Percentiles rank a stretch among this genome's conserved stretches.
These are phyloP conservation scores for Aspergillus pseudonomiae DNA, from an alignment of 2,329 filamentous ascomycete species.

Conservation along the genomic window DNA sequence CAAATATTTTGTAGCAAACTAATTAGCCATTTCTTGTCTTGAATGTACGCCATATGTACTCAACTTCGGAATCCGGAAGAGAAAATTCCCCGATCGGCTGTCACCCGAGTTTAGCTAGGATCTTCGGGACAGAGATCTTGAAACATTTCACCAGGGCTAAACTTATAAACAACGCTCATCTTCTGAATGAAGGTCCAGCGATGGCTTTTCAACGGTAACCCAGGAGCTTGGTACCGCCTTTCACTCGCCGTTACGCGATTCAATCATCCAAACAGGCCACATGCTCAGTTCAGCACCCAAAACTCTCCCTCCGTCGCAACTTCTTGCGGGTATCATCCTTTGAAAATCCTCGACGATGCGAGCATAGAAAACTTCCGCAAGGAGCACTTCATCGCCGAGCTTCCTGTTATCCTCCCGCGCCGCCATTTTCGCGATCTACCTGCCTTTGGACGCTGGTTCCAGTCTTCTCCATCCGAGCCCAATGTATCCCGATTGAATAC, in stretches of 20 bases:
- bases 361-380: slow-evolving; percentile 54
- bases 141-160: not conserved
- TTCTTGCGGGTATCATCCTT: slow-evolving; percentile 25
- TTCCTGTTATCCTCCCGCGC: slow-evolving; percentile 56
- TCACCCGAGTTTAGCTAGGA: not conserved
- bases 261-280: slow-evolving; percentile 1
- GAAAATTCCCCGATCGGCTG: slow-evolving; percentile 13
- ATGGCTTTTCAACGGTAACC: slow-evolving; percentile 25
- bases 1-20: not conserved
- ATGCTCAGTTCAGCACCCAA: slow-evolving; percentile 4
- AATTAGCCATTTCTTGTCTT: not conserved
- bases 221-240: slow-evolving; percentile 15
- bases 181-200: slow-evolving; percentile 33
- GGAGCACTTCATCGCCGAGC: slow-evolving; percentile 56
- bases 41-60: not conserved
- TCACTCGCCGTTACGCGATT: not conserved
- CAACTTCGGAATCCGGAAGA: slow-evolving; percentile 5
- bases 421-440: slow-evolving; percentile 51
- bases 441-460: slow-evolving; percentile 65
- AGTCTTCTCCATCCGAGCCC: slow-evolving; percentile 37
- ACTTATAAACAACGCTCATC: not conserved
- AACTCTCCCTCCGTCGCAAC: slow-evolving; percentile 3
- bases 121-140: not conserved
- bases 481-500: slow-evolving; percentile 40
- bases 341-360: slow-evolving; percentile 35